Evolutionary conservation across 495 filamentous ascomycete genomes (phyloP), one percentile per base, ranked within the genome.

Genomic region (Glarea lozoyensis): DNA sequence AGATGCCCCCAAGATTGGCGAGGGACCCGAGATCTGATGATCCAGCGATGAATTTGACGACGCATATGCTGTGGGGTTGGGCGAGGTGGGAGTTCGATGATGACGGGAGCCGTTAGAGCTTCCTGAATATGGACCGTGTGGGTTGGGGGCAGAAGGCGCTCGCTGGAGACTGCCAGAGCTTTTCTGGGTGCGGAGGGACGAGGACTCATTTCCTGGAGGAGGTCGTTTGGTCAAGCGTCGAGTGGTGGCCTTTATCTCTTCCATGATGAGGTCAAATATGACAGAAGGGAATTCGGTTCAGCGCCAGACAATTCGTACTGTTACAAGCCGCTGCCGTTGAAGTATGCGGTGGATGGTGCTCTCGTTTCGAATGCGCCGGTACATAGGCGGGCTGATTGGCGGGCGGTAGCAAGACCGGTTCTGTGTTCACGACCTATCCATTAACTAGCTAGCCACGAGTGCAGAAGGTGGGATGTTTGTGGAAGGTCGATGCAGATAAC

Each of bases 61-160:
- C 43, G 67, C 56, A 59, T 64, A 52, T 56, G 59, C 45, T 52
- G 61, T 46, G 39, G 58, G 40, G 53, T 60, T 52, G 44, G 56
- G 55, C 49, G 52, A 52, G 40, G 58, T 61, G 31, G 53, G 54
- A 39, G 40, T 56, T 22, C 53, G 46, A 29, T 42, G 43, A 41
- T 68, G 68, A 36, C 48, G 46, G 37, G 59, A 56, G 35, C 55
- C 52, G 42, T 65, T 61, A 35, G 61, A n/a, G 25, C 7, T 64
- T 37, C 67, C 64, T 25, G 70, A 63, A 46, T 73, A 67, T 35
- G 61, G 61, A 29, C 65, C 62, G 34, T 68, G 61, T 42, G 70
- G 63, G 47, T 75, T 66, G 40, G 81, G 79, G 50, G 79, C 79
- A 54, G 81, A 85, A 42, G 81, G 81, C 64, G 81, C 76, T 60